Percentiles rank a stretch among this genome's conserved stretches.
These are phyloP conservation scores for Jasminum sambac DNA, from an alignment of 257 asterid genomes.

Conservation along the genomic window DNA sequence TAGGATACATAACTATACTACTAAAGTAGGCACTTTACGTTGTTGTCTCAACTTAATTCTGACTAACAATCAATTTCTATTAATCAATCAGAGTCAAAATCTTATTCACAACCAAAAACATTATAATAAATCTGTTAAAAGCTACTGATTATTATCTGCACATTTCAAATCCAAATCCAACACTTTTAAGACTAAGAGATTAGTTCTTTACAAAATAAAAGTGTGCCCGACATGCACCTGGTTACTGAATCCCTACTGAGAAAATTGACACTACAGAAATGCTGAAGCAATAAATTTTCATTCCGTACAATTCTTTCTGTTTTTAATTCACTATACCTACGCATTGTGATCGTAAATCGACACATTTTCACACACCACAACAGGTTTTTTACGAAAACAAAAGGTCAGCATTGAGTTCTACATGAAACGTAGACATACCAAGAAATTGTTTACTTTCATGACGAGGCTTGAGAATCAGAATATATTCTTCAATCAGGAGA, in stretches of 20 bases:
- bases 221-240: too few relatives aligned
- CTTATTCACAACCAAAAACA: too few relatives aligned
- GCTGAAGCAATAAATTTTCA: constrained; percentile 23
- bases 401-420: constrained; percentile 8
- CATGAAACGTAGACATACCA: constrained; percentile 9
- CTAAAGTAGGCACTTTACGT: too few relatives aligned
- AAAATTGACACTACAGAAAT: constrained; percentile 6
- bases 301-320: background rate
- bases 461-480: constrained; percentile 47
- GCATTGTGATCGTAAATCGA: constrained; percentile 25
- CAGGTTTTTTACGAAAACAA: background rate
- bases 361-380: constrained; percentile 10
- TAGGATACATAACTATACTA: too few relatives aligned
- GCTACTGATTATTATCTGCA: too few relatives aligned
- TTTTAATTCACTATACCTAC: constrained; percentile 19
- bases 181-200: too few relatives aligned
- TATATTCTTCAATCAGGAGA: constrained; percentile 27
- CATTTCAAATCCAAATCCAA: too few relatives aligned
- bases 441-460: constrained; percentile 21
- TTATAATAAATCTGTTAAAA: too few relatives aligned
- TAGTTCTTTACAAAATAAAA: too few relatives aligned
- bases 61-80: too few relatives aligned
- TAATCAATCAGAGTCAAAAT: too few relatives aligned
- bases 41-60: too few relatives aligned
- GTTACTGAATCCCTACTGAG: background rate